A percentile compares a stretch with the other conserved stretches of the same genome.
Conservation (phyloP, 176 grass and related monocot genomes). For the Aegilops bicornis region DNA sequence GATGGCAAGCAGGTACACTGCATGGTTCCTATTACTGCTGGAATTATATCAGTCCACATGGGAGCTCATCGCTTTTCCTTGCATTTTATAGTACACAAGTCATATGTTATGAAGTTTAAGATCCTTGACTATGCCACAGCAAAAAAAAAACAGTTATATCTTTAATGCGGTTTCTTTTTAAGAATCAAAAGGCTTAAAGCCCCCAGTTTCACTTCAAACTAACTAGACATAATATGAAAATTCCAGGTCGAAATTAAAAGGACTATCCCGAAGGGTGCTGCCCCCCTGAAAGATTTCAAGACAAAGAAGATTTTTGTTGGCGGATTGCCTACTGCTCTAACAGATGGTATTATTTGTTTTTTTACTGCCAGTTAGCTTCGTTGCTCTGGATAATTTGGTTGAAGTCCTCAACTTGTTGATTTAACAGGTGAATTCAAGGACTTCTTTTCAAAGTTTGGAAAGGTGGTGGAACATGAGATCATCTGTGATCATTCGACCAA, state of each 20-base stretch:
- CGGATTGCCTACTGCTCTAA: conserved; percentile 63
- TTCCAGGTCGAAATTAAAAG: conserved; percentile 91
- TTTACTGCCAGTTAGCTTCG: background rate
- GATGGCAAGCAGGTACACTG: conserved; percentile 65
- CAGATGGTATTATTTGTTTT: conserved; percentile 55
- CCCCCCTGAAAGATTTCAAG: conserved; percentile 86
- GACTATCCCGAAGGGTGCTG: conserved; percentile 90
- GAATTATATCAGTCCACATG: background rate
- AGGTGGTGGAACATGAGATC: conserved; percentile 75
- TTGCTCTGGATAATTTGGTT: background rate
- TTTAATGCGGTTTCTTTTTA: background rate
- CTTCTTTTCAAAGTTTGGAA: conserved; percentile 86
- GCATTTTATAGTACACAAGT: background rate
- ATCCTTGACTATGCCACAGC: background rate
- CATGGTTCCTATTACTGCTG: background rate
- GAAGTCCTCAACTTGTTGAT: background rate
- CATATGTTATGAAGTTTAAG: background rate
- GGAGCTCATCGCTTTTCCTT: background rate
- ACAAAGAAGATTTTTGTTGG: conserved; percentile 94
- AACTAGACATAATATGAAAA: conserved; percentile 6
- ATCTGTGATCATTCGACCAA: conserved; percentile 82
- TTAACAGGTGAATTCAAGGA: conserved; percentile 83
- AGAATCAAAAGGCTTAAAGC: background rate
- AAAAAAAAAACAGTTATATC: background rate
- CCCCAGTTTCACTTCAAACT: background rate